Base-by-base conservation (phyloP, 257 asterid genomes). In the Sherardia arvensis region DNA sequence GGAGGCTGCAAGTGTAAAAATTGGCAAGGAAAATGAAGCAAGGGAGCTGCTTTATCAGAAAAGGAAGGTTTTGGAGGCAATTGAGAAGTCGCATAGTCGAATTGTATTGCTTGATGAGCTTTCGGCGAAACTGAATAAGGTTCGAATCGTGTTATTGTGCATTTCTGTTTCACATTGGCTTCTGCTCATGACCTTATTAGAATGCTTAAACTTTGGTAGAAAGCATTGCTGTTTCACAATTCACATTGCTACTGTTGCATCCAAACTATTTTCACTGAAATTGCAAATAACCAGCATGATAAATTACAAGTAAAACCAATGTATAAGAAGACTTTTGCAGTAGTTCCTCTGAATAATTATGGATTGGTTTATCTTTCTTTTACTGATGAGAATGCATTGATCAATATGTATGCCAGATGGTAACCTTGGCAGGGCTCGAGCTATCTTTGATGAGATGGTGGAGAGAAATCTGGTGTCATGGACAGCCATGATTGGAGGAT, bases 381-480 rank as follows among this genome's bases (percentile, higher is more conserved):
- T n/a, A n/a, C n/a, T n/a, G n/a, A n/a, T n/a, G n/a, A 69, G 69
- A 92, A 92, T 69, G 87, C 96, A 28, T 66, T 92, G 77, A 80
- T 87, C 61, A 92, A 74, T 71, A 81, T 92, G 99, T 84, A 87
- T 55, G 86, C 96, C 18, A 89, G 94, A 83, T 92, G 99, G 99
- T 47, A 71, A 87, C 70, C 75, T 89, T 72, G 74, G 33, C 55
- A 84, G 79, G 69, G 97, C 99, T 15, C 74, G 78, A n/a, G 72
- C 77, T 23, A 61, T 77, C 40, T 92, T 92, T 53, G 85, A 92
- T 30, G 82, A 76, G n/a, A 87, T 79, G 91, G 64, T 47, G 0
- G 79, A 83, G 64, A 92, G 85, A 80, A 85, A 56, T 73, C 67
- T 92, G 80, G 86, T 92, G 22, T 84, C 99, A 6, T 92, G 99